Evolutionary conservation across 2,329 filamentous ascomycete species (phyloP), one percentile per base, ranked within the genome.

Genomic region (Penicillium sp.): DNA sequence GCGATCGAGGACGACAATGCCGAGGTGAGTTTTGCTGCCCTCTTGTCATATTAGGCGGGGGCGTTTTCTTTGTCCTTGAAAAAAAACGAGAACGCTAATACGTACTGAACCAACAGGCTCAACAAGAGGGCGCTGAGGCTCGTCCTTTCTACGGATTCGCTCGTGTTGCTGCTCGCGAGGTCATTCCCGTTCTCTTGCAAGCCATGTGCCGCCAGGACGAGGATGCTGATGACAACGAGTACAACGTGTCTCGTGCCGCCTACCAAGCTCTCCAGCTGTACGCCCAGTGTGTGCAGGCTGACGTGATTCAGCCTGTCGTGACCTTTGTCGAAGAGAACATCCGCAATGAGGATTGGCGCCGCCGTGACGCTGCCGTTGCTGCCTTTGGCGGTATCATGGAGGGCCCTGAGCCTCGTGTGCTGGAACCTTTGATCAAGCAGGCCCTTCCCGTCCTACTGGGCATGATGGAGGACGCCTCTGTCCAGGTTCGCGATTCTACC

Each of bases 381-480:
- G 90, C 93, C 13, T 97, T 98, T 60, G 93, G 93, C 54, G 93
- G 90, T 57, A 97, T 98, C 61, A 96, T 98, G 90, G 93, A 98
- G 66, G 93, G 93, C 26, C 93, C 93, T 1, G 93, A 97, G 50
- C 88, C 95, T 70, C 88, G 88, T 73, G 83, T 91, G 43, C 76
- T 98, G 45, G 89, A 95, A 62, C 90, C 91, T 48, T 86, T 98
- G 48, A 88, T 98, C 64, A 95, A 95, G 76, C 91, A 96, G 69
- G 93, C 90, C 52, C 80, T 98, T 43, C 86, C 88, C 45, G 88
- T 96, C 46, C 78, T 98, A 43, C 93, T 98, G 64, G 82, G 80
- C 58, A 97, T 97, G 88, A 85, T 85, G 84, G 84, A 93, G 49
- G 93, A 98, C 66, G 80, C 78, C 57, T 88, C 87, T 34, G 77